Base-by-base conservation (phyloP, 345 rosid genomes). In the Boechera stricta region DNA sequence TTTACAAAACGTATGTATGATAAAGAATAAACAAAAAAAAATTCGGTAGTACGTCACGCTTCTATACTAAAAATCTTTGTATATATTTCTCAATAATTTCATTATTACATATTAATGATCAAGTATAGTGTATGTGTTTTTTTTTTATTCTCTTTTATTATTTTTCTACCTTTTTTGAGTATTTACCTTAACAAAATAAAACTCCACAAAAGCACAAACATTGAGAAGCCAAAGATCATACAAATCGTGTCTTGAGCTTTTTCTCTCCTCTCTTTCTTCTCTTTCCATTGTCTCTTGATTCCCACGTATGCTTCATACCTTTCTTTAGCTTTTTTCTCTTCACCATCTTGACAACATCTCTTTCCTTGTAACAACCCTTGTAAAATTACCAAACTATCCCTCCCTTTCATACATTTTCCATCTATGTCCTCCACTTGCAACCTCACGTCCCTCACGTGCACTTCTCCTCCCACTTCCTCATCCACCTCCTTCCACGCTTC, bases 391-490 rank as follows among this genome's bases (percentile, higher is more conserved):
- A 91, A 76, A 76, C 93, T 84, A 1, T 88, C 93, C 86, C 38
- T 74, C 65, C 98, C 97, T n/a, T 11, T 86, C 86, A 94, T 32
- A 15, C 70, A 76, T 63, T 77, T 91, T 38, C 97, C 96, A 24
- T 90, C 94, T 86, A 87, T 85, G 81, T 91, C 97, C 86, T 89
- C 90, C 74, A 86, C 84, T 71, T 74, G 86, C 79, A 94, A 42
- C 66, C 89, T 83, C 82, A 85, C 83, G 55, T 91, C 97, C 68
- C 83, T 81, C 91, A 89, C 94, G 67, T 86, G 82, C 83, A 89
- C 79, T 54, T 69, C 94, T 15, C 83, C 91, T 52, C 89, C 94
- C 57, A 77, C 91, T 31, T 85, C 82, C n/a, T 87, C 94, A 71
- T 77, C 91, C 64, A 85, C 78, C n/a, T 85, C 78, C 9, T 72